Conservation (phyloP, 805 yeast species). For the Sugiyamaella chiloensis region DNA sequence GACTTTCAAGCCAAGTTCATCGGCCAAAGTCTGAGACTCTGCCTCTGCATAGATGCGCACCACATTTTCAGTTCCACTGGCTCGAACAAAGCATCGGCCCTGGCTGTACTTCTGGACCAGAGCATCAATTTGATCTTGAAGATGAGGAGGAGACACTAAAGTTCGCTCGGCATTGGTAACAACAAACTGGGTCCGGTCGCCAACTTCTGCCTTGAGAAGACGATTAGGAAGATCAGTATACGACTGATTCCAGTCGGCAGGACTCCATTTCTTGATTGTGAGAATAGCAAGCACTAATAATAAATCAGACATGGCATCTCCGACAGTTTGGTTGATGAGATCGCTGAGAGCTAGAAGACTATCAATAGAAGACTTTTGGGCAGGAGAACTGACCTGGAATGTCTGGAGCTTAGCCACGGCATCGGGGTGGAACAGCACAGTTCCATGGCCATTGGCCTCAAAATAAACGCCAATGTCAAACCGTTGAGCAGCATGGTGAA, state of each 20-base stretch:
- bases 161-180: conserved; percentile 91
- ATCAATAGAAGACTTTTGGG: conserved; percentile 48
- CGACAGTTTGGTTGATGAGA: conserved; percentile 94
- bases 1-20: conserved; percentile 36
- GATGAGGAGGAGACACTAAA: conserved; percentile 68
- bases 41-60: conserved; percentile 96
- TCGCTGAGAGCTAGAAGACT: conserved; percentile 60
- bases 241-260: conserved; percentile 68
- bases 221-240: conserved; percentile 86
- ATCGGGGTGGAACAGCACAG: conserved; percentile 71
- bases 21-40: conserved; percentile 46
- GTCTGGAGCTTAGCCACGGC: conserved; percentile 40
- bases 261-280: conserved; percentile 52
- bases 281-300: conserved; percentile 69
- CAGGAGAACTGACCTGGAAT: conserved; percentile 40
- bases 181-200: conserved; percentile 72
- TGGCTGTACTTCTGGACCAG: conserved; percentile 50
- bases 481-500: conserved; percentile 84
- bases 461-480: conserved; percentile 92
- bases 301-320: conserved; percentile 94
- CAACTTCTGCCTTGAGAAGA: conserved; percentile 75
- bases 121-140: conserved; percentile 70
- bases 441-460: conserved; percentile 99
- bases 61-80: conserved; percentile 97
- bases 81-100: conserved; percentile 92